These are phyloP conservation scores for Tylopilus plumbeoviolaceoides DNA, from an alignment of 768 basidiomycete genomes.

Conservation along the genomic window DNA sequence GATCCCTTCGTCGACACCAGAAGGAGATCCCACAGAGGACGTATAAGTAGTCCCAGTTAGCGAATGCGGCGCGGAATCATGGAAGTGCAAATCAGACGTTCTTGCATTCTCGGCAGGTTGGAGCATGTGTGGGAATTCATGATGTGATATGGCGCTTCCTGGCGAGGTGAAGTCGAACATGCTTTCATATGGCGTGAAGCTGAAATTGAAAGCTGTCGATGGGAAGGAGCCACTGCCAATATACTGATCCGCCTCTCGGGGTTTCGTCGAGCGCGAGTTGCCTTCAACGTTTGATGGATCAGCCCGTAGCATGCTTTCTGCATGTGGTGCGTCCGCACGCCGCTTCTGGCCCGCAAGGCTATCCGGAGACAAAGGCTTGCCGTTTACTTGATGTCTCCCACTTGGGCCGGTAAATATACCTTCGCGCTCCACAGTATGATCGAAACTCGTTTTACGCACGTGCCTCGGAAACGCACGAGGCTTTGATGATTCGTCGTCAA, in stretches of 20 bases:
- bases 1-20: constrained; percentile 43
- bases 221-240: constrained; percentile 54
- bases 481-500: constrained; percentile 33
- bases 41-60: constrained; percentile 33
- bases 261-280: constrained; percentile 24
- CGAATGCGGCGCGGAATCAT: constrained; percentile 30
- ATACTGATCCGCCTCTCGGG: constrained; percentile 39
- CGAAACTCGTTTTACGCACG: constrained; percentile 92
- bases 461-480: constrained; percentile 71
- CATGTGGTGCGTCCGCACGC: constrained; percentile 76
- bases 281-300: constrained; percentile 62
- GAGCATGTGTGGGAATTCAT: constrained; percentile 34
- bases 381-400: constrained; percentile 79
- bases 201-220: constrained; percentile 67
- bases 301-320: constrained; percentile 73
- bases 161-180: constrained; percentile 50
- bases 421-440: constrained; percentile 80
- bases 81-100: constrained; percentile 29
- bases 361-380: constrained; percentile 64
- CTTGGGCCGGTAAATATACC: constrained; percentile 53
- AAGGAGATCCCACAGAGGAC: constrained; percentile 31
- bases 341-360: constrained; percentile 70
- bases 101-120: constrained; percentile 26
- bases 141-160: constrained; percentile 32
- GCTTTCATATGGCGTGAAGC: constrained; percentile 61